Evolutionary conservation across 441 rosid genomes (phyloP).

Genomic region (Euphorbia celastroides): DNA sequence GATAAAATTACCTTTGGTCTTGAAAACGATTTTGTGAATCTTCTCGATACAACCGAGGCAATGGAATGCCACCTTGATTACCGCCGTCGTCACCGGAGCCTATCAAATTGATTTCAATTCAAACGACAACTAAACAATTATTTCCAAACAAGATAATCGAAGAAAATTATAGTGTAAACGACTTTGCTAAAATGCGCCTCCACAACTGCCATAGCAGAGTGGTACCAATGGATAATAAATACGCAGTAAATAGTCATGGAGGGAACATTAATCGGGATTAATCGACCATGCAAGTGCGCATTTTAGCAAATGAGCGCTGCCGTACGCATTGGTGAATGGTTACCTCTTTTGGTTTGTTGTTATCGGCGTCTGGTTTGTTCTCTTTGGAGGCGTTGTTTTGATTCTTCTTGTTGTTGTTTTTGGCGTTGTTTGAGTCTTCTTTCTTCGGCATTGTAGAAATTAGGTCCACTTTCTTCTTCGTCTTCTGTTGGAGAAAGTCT

Average conservation of each 20-base stretch:
- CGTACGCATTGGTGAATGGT: no score
- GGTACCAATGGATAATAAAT: background rate
- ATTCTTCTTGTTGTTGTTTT: background rate
- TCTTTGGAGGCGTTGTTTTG: slow-evolving; percentile 6
- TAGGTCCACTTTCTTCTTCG: slow-evolving; percentile 55
- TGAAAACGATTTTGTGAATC: slow-evolving; percentile 44
- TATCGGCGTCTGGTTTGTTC: slow-evolving; percentile 17
- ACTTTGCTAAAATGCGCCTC: slow-evolving; percentile 4
- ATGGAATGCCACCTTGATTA: slow-evolving; percentile 58
- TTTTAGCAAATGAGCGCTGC: background rate
- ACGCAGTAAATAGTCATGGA: slow-evolving; percentile 1
- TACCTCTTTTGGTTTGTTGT: slow-evolving; percentile 19
- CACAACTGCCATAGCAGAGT: background rate
- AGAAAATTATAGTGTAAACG: background rate
- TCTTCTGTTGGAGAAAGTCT: slow-evolving; percentile 36
- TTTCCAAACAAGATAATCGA: no score
- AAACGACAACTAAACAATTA: background rate
- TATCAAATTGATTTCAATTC: slow-evolving; percentile 8
- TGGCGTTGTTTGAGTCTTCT: slow-evolving; percentile 22
- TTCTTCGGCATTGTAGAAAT: slow-evolving; percentile 68
- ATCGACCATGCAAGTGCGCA: background rate
- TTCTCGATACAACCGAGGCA: slow-evolving; percentile 65
- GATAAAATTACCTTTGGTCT: slow-evolving; percentile 39
- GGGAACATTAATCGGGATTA: background rate
- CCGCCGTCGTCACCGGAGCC: slow-evolving; percentile 68